These are phyloP conservation scores for Penicillium verhagenii DNA, from an alignment of 495 filamentous ascomycete genomes.

Conservation along the genomic window DNA sequence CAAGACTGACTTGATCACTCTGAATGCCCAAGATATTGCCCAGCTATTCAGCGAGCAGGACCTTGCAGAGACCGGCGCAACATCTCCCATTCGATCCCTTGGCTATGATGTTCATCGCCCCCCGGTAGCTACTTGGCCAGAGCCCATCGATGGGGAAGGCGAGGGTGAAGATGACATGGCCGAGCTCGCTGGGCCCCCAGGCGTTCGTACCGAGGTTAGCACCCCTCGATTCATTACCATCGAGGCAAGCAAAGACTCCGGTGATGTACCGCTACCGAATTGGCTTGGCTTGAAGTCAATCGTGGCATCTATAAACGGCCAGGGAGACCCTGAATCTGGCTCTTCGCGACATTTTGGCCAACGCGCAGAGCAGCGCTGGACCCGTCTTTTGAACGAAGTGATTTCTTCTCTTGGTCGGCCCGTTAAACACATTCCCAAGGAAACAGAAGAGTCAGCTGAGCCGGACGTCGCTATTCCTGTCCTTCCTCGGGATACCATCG, in stretches of 20 bases:
- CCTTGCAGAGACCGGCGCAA: conserved; percentile 37
- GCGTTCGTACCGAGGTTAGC: conserved; percentile 17
- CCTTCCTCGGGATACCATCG: conserved; percentile 52
- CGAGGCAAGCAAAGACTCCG: conserved; percentile 32
- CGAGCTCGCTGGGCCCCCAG: conserved; percentile 25
- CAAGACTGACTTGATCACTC: conserved; percentile 70
- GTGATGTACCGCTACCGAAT: conserved; percentile 38
- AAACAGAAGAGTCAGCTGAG: conserved; percentile 14
- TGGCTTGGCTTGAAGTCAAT: conserved; percentile 38
- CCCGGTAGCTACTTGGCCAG: conserved; percentile 29
- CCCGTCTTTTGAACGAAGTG: conserved; percentile 37
- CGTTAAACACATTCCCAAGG: conserved; percentile 5
- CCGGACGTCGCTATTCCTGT: conserved; percentile 6
- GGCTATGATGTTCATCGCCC: conserved; percentile 62
- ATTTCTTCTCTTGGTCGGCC: conserved; percentile 26
- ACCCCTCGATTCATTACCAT: conserved; percentile 41
- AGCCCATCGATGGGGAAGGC: conserved; percentile 36
- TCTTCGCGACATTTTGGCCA: conserved; percentile 14
- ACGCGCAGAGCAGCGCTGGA: conserved; percentile 32
- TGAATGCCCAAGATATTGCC: conserved; percentile 79
- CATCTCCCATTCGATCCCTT: conserved; percentile 52
- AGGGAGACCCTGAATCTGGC: conserved; percentile 23
- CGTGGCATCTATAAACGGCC: conserved; percentile 37
- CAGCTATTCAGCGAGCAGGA: conserved; percentile 75
- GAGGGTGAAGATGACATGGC: conserved; percentile 44